Base-by-base conservation (phyloP, 2,329 filamentous ascomycete genomes). In the Sporothrix euskadiensis region DNA sequence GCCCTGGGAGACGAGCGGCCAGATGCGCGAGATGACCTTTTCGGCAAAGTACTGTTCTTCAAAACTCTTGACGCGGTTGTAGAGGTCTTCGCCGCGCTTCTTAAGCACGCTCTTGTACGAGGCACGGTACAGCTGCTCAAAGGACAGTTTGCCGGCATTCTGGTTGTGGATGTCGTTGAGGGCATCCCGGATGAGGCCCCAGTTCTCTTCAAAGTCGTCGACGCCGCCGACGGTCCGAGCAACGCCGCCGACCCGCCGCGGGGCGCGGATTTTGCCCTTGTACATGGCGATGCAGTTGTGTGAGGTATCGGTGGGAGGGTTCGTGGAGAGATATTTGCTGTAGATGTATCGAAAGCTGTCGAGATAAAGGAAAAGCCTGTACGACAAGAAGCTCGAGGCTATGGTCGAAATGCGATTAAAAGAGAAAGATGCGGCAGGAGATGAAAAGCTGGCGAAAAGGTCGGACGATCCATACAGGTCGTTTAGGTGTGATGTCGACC, bases 91-190 rank as follows among this genome's bases (percentile, higher is more conserved):
- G 35, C 94, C 94, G 77, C 94, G 91, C 83, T 95, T 97, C 82
- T 92, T 92, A 49, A 98, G 84, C 0, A 98, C 95, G 26, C 98
- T 93, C 81, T 96, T 95, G 83, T 99, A 99, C 5, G 94, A 93
- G 72, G 92, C 92, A 73, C 96, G 92, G 83, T 99, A 99, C 0
- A 99, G 88, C 79, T 97, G 92, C 81, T 99, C 96, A 83, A 98
- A 99, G 0, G 94, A 97, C 2, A 99, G 88, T 19, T 88, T 87
- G 10, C 94, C 97, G 74, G 94, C 94, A 80, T 97, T 96, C 81
- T 97, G 94, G 73, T 90, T 92, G 83, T 98, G 94, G 69, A 99
- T 98, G 79, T 97, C 93, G 73, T 85, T 86, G 71, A 99, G 88
- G 4, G 95, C 94, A 66, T 90, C 87, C 63, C 90, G 86, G 8